These are phyloP conservation scores for Elongisporangium undulatum DNA, from an alignment of 352 stramenopile species.

Conservation along the genomic window DNA sequence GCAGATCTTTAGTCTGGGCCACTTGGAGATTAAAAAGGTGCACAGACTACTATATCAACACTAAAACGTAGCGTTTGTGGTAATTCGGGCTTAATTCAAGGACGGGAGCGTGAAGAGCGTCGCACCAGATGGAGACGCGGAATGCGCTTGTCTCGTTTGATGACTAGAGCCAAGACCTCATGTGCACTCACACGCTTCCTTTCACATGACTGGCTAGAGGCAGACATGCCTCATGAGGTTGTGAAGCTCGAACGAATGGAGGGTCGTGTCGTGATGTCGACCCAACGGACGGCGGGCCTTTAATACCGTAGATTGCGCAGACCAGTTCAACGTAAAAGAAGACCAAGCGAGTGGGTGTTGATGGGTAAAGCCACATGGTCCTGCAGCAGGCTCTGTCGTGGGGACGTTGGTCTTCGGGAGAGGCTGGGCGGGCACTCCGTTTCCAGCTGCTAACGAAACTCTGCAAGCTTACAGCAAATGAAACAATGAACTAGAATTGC, in stretches of 20 bases:
- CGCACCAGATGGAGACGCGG: background rate
- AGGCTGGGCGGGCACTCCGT: background rate
- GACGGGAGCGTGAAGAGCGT: too few species aligned
- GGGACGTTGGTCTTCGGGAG: background rate
- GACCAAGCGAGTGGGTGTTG: background rate
- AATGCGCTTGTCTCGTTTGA: background rate
- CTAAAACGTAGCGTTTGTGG: background rate
- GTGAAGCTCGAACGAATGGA: background rate
- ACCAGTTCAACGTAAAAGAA: background rate
- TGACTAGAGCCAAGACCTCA: background rate
- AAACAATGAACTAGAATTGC: background rate
- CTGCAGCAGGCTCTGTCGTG: background rate
- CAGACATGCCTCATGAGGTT: background rate
- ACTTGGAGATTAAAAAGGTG: slow-evolving; percentile 2
- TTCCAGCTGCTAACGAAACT: background rate
- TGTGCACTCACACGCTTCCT: too few species aligned
- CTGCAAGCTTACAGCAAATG: background rate
- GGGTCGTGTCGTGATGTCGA: background rate
- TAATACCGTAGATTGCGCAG: too few species aligned
- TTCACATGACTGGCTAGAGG: too few species aligned
- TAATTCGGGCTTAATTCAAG: background rate
- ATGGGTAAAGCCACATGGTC: background rate
- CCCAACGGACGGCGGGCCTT: background rate
- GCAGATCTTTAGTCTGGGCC: background rate
- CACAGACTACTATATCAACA: background rate